These are phyloP conservation scores for Santalum album DNA, from an alignment of 164 flowering plant species.

Conservation along the genomic window DNA sequence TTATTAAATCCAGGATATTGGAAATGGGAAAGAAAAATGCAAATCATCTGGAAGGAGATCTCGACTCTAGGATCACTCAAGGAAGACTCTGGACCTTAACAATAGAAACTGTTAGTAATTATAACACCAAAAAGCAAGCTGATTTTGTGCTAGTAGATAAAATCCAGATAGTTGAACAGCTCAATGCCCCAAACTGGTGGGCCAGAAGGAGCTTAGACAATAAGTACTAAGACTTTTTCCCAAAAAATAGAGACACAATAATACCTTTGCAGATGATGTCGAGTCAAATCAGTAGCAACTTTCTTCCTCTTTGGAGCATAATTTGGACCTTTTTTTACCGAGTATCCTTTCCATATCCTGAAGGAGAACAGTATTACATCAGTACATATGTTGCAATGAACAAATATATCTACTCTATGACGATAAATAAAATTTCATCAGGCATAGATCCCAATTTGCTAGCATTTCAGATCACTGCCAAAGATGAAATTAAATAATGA, in stretches of 20 bases:
- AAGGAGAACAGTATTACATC: background rate
- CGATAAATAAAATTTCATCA: background rate
- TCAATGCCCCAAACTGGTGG: too few relatives aligned
- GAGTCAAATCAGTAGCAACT: conserved; percentile 71
- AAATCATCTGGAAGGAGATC: background rate
- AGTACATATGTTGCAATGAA: too few relatives aligned
- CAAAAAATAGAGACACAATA: too few relatives aligned
- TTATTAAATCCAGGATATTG: background rate
- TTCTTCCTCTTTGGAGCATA: conserved; percentile 75
- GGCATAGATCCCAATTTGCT: background rate
- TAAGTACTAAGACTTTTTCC: too few relatives aligned
- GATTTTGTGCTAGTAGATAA: too few relatives aligned
- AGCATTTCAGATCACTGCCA: background rate
- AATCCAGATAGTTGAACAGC: too few relatives aligned
- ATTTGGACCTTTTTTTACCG: conserved; percentile 68
- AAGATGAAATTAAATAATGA: background rate
- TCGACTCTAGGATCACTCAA: background rate
- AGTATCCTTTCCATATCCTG: conserved; percentile 83
- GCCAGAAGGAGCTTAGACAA: too few relatives aligned
- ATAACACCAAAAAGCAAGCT: too few relatives aligned
- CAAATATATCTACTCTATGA: too few relatives aligned
- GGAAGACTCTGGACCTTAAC: too few relatives aligned
- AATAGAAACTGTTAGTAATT: too few relatives aligned
- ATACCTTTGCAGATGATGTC: conserved; percentile 80
- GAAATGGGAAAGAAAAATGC: background rate